Conservation (phyloP, 495 filamentous ascomycete genomes). For the Lasiosphaeria miniovina region DNA sequence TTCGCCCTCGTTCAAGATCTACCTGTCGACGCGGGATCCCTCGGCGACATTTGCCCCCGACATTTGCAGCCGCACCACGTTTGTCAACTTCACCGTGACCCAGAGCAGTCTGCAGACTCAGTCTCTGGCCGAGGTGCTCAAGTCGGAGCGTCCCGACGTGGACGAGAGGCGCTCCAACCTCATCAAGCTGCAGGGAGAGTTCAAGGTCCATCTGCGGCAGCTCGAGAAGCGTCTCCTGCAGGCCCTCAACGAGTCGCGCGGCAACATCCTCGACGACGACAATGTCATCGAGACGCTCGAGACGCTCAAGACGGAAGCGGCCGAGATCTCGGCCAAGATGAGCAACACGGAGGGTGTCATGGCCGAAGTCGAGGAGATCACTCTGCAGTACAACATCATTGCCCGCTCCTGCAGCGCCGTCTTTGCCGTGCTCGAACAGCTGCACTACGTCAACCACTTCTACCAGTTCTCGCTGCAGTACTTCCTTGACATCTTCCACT, state of each 20-base stretch:
- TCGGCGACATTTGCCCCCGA: slow-evolving; percentile 97
- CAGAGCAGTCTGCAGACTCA: slow-evolving; percentile 98
- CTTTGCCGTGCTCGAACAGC: slow-evolving; percentile 92
- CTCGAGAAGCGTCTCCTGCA: slow-evolving; percentile 94
- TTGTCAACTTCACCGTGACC: slow-evolving; percentile 99
- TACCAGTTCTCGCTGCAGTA: slow-evolving; percentile 99
- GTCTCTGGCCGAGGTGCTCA: slow-evolving; percentile 93
- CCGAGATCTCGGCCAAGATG: slow-evolving; percentile 94
- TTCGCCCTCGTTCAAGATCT: slow-evolving; percentile 94
- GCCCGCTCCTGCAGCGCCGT: slow-evolving; percentile 93
- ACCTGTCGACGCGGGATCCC: slow-evolving; percentile 91
- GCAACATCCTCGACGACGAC: slow-evolving; percentile 98
- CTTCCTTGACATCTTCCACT: slow-evolving; percentile 95
- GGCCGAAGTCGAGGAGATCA: slow-evolving; percentile 94
- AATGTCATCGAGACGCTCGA: slow-evolving; percentile 97
- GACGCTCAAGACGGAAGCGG: slow-evolving; percentile 95
- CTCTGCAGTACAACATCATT: slow-evolving; percentile 85
- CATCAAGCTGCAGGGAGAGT: slow-evolving; percentile 97
- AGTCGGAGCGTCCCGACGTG: slow-evolving; percentile 96
- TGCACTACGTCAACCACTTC: slow-evolving; percentile 98
- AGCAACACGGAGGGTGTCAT: slow-evolving; percentile 95
- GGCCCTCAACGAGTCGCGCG: slow-evolving; percentile 93
- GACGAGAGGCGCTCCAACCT: slow-evolving; percentile 93
- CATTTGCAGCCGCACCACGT: slow-evolving; percentile 95
- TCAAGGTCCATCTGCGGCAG: slow-evolving; percentile 92